Conservation (phyloP, 2,329 filamentous ascomycete species). For the Ophiostoma himal-ulmi region DNA sequence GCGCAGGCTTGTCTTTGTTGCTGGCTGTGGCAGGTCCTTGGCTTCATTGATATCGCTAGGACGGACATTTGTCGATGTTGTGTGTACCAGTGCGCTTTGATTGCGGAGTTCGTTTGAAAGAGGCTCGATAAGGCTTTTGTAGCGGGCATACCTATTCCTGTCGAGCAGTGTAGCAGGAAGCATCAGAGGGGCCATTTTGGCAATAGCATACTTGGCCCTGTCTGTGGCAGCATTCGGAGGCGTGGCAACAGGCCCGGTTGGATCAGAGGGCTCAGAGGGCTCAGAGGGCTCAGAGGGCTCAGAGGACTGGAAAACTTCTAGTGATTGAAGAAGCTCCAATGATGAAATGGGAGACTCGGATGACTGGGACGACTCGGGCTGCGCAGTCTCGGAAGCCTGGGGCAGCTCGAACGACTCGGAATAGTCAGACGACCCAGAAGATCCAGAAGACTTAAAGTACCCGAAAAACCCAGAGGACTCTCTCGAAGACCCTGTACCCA, state of each 20-base stretch:
- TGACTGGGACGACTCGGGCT: too few relatives aligned
- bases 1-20: neutral
- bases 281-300: too few relatives aligned
- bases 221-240: neutral
- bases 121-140: neutral
- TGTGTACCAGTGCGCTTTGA: neutral
- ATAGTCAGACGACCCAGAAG: too few relatives aligned
- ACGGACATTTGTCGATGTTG: neutral
- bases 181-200: neutral
- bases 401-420: too few relatives aligned
- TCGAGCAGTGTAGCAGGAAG: neutral
- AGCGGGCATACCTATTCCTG: neutral
- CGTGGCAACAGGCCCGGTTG: too few relatives aligned
- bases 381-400: too few relatives aligned
- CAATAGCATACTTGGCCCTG: neutral
- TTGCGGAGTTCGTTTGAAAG: neutral
- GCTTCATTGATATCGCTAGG: neutral
- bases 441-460: neutral
- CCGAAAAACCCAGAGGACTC: neutral
- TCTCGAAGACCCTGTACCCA: neutral
- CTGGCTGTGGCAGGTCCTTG: neutral
- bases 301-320: too few relatives aligned
- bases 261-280: neutral
- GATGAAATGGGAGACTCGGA: neutral
- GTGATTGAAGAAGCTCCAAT: too few relatives aligned